A percentile compares a stretch with the other conserved stretches of the same genome.
These are phyloP conservation scores for Eragrostis tef DNA, from an alignment of 202 grass and related monocot species.

Conservation along the genomic window DNA sequence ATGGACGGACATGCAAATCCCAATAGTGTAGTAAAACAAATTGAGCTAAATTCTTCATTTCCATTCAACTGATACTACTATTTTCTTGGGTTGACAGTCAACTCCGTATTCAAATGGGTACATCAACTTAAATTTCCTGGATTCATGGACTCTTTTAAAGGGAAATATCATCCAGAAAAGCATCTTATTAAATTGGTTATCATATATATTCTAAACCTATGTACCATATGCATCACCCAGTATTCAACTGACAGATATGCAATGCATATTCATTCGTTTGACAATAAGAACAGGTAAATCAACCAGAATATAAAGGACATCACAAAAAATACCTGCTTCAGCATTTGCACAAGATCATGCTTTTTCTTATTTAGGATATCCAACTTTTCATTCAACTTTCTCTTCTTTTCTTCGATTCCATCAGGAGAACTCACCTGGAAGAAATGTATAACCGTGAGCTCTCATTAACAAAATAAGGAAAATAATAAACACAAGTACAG, in stretches of 20 bases:
- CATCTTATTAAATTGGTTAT: neutral
- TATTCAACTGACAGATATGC: neutral
- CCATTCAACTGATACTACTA: constrained; percentile 1
- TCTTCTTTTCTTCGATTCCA: constrained; percentile 64
- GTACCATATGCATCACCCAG: neutral
- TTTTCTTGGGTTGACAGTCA: neutral
- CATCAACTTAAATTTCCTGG: constrained; percentile 10
- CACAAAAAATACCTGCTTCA: constrained; percentile 81
- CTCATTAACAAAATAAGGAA: constrained; percentile 15
- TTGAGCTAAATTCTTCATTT: neutral
- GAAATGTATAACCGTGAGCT: constrained; percentile 15
- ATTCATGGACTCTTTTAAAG: neutral
- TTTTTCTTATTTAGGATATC: constrained; percentile 83
- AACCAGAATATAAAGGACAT: constrained; percentile 26
- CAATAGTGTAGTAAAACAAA: constrained; percentile 1
- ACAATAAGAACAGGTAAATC: neutral
- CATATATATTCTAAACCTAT: neutral
- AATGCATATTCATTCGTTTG: neutral
- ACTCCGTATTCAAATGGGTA: neutral
- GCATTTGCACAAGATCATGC: constrained; percentile 96
- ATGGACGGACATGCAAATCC: neutral
- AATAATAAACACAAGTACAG: constrained; percentile 7
- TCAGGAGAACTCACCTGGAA: constrained; percentile 42
- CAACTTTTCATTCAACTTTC: constrained; percentile 71
- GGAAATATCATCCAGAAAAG: neutral